Percentiles rank a stretch among this genome's conserved stretches.
These are phyloP conservation scores for Trichoderma brevicompactum DNA, from an alignment of 2,329 filamentous ascomycete genomes.

Conservation along the genomic window DNA sequence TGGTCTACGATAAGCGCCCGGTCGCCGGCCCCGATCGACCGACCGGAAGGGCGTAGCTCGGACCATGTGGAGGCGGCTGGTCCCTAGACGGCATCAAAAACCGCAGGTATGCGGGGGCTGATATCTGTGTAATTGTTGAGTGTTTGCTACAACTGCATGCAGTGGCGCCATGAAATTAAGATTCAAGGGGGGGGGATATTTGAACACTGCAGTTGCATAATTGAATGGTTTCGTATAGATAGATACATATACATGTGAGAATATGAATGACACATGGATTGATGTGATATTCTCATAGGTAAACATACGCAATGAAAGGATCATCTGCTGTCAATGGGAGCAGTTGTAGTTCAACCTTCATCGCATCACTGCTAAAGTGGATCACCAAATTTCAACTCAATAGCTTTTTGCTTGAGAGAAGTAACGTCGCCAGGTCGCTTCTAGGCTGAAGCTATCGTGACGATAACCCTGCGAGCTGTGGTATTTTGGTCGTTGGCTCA, in stretches of 20 bases:
- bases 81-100: conserved; percentile 26
- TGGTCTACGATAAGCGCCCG: not conserved
- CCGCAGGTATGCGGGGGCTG: conserved; percentile 16
- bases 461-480: not conserved
- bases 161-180: not conserved
- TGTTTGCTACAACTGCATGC: not conserved
- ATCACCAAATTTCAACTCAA: not conserved
- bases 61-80: conserved; percentile 25
- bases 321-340: not conserved
- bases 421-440: not conserved
- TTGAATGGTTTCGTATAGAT: not conserved
- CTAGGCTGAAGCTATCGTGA: not conserved
- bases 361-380: not conserved
- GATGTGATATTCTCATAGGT: not conserved
- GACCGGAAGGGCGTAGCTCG: conserved; percentile 7
- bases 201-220: too few species aligned
- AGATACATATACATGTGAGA: not conserved
- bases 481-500: not conserved
- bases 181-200: not conserved
- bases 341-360: not conserved
- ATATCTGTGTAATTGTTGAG: not conserved
- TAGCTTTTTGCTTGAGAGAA: not conserved
- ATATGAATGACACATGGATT: not conserved
- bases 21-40: conserved; percentile 1
- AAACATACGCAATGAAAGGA: not conserved